Evolutionary conservation across 768 basidiomycete species (phyloP).

Genomic region (Boletus speciosus): DNA sequence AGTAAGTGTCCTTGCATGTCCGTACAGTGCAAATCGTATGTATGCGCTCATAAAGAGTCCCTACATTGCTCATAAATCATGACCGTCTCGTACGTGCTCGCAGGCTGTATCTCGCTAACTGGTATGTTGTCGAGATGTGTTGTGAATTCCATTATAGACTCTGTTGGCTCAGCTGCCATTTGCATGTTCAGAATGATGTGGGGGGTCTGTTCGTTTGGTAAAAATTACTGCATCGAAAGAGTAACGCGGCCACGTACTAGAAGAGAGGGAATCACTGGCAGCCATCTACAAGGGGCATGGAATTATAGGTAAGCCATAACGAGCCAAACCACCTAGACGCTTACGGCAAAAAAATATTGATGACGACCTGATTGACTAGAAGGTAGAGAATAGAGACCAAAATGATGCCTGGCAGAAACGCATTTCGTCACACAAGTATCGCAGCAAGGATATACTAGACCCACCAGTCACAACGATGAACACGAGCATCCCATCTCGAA

Average conservation of each 20-base stretch:
- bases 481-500: constrained; percentile 17
- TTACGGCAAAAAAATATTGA: constrained; percentile 21
- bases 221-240: neutral
- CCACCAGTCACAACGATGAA: constrained; percentile 6
- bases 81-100: neutral
- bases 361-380: neutral
- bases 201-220: constrained; percentile 10
- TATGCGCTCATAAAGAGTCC: neutral
- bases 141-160: constrained; percentile 9
- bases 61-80: neutral
- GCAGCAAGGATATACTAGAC: neutral
- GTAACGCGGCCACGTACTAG: constrained; percentile 5
- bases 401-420: neutral
- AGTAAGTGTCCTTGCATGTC: neutral
- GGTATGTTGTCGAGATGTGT: neutral
- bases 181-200: constrained; percentile 22
- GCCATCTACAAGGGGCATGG: constrained; percentile 9
- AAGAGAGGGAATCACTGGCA: constrained; percentile 5
- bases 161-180: constrained; percentile 6
- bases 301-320: neutral
- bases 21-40: neutral
- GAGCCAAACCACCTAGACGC: neutral
- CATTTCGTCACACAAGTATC: neutral
- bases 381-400: neutral
- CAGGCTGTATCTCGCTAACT: neutral